These are phyloP conservation scores for Mollisiaceae sp. DNA, from an alignment of 2,329 filamentous ascomycete genomes.

Conservation along the genomic window DNA sequence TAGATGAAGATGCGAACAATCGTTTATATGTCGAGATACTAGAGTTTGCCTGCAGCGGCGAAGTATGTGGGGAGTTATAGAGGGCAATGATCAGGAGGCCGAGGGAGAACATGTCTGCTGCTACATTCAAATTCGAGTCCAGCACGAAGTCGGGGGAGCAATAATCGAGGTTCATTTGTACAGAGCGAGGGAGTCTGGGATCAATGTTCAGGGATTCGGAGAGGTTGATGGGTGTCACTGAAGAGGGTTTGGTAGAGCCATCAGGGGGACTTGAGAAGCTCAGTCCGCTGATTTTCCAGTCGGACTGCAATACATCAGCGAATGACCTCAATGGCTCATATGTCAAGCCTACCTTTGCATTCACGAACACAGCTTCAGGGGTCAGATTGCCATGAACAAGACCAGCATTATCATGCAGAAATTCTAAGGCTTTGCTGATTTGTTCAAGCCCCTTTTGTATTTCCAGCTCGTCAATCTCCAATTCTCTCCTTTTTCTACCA, in stretches of 20 bases:
- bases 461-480: conserved; percentile 96
- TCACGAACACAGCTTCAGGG: conserved; percentile 91
- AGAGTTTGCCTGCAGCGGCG: conserved; percentile 81
- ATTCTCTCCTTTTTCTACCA: conserved; percentile 72
- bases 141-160: conserved; percentile 93
- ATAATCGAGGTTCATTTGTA: conserved; percentile 92
- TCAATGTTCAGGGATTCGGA: conserved; percentile 87
- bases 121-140: conserved; percentile 82
- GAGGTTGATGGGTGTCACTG: conserved; percentile 79
- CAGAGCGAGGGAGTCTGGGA: conserved; percentile 76
- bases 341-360: conserved; percentile 74
- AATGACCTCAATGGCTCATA: conserved; percentile 18
- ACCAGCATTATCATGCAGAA: conserved; percentile 92
- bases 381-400: conserved; percentile 94
- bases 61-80: conserved; percentile 92
- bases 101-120: conserved; percentile 92
- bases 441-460: conserved; percentile 96
- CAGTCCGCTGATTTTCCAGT: conserved; percentile 98
- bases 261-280: conserved; percentile 85
- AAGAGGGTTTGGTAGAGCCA: conserved; percentile 73
- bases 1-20: conserved; percentile 77
- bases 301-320: conserved; percentile 64
- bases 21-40: conserved; percentile 87
- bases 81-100: conserved; percentile 87
- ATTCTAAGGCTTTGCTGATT: conserved; percentile 91